Conservation (phyloP, 306 rosid species). For the Begonia peltatifolia region DNA sequence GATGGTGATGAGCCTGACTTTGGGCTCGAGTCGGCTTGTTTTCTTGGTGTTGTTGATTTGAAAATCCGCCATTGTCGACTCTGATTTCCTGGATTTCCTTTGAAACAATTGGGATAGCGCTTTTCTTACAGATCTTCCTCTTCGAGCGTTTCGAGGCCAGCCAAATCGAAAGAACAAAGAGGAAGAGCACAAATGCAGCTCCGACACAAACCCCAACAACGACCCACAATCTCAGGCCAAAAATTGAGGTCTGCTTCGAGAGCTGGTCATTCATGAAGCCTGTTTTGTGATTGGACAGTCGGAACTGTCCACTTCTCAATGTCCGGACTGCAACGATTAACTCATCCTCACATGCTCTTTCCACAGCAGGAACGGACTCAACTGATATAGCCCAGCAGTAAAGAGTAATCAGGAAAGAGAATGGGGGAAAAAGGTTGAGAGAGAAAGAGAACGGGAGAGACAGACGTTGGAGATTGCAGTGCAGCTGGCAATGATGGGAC, state of each 20-base stretch:
- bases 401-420: neutral
- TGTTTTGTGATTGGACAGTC: constrained; percentile 22
- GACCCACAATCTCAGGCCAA: constrained; percentile 60
- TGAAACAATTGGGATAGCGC: constrained; percentile 48
- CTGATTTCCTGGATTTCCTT: constrained; percentile 75
- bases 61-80: constrained; percentile 18
- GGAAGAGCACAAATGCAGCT: constrained; percentile 51
- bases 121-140: constrained; percentile 14
- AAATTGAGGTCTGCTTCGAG: constrained; percentile 61
- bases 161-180: constrained; percentile 57
- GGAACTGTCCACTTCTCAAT: neutral
- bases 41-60: constrained; percentile 5
- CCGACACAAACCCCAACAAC: constrained; percentile 63
- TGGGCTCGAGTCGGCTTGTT: constrained; percentile 13
- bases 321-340: neutral
- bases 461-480: constrained; percentile 15
- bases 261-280: constrained; percentile 56
- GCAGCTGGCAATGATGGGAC: constrained; percentile 72
- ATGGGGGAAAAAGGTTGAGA: neutral
- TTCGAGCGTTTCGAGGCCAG: constrained; percentile 49
- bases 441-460: neutral
- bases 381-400: neutral
- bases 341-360: constrained; percentile 3
- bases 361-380: neutral
- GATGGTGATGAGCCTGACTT: constrained; percentile 22